phyloP scores from a whole-genome alignment of 2,329 filamentous ascomycete genomes.

The Cucurbitaria berberidis region DNA sequence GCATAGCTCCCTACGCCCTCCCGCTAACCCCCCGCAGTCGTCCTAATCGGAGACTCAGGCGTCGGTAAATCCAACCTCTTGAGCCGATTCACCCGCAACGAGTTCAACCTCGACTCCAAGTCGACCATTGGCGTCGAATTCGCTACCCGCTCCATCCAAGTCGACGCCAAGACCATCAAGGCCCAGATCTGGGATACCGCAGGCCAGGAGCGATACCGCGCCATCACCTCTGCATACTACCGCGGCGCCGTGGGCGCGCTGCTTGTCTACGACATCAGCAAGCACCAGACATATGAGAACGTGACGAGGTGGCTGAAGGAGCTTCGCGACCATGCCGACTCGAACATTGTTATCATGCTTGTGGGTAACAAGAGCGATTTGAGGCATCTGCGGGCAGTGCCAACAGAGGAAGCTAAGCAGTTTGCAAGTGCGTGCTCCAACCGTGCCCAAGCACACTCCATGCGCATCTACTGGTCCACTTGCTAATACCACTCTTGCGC shows the following conservation, averaged over 20 bases:
- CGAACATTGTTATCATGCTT: constrained; percentile 99
- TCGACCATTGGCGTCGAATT: constrained; percentile 99
- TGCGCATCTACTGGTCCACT: not conserved
- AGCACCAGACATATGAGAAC: constrained; percentile 99
- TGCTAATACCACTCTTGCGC: constrained; percentile 17
- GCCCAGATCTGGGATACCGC: constrained; percentile 99
- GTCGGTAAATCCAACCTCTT: constrained; percentile 99
- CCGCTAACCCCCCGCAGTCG: constrained; percentile 66
- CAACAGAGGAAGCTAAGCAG: constrained; percentile 95
- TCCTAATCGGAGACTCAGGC: constrained; percentile 98
- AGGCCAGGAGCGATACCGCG: constrained; percentile 97
- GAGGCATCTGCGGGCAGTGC: constrained; percentile 94
- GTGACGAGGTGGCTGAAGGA: constrained; percentile 99
- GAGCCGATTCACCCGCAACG: constrained; percentile 98
- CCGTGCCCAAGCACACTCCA: constrained; percentile 19
- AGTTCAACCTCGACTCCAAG: constrained; percentile 99
- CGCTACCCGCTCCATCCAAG: constrained; percentile 96
- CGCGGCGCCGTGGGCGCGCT: constrained; percentile 95
- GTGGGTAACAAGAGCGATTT: constrained; percentile 99
- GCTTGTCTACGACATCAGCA: constrained; percentile 99
- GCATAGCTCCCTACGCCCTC: constrained; percentile 12
- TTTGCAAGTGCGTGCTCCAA: constrained; percentile 78
- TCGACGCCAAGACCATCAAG: constrained; percentile 99
- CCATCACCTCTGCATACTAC: constrained; percentile 99
- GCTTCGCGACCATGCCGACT: constrained; percentile 95